phyloP scores from a whole-genome alignment of 163 green algal species.

The Chloroidium sp. region DNA sequence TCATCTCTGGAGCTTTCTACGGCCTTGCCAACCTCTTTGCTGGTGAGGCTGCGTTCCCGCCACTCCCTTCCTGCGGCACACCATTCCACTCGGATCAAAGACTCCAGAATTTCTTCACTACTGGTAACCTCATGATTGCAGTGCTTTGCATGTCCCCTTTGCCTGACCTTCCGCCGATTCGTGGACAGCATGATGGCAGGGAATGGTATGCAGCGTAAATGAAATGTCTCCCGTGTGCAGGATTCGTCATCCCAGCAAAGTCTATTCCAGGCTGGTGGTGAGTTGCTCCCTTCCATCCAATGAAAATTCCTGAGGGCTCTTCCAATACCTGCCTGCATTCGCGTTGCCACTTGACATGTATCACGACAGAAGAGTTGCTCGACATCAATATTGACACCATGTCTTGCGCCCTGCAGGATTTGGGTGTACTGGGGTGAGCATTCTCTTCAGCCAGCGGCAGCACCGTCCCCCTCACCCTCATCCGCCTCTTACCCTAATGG shows the following conservation, averaged over 20 bases:
- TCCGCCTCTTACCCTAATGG: no score
- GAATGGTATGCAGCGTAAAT: background rate
- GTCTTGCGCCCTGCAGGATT: background rate
- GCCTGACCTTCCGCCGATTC: background rate
- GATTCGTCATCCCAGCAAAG: slow-evolving; percentile 16
- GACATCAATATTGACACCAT: background rate
- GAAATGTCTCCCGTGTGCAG: background rate
- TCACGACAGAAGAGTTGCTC: no score
- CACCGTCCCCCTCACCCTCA: no score
- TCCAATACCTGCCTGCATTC: no score
- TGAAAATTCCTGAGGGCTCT: background rate
- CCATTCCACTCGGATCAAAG: background rate
- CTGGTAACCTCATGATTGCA: background rate
- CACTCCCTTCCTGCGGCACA: background rate
- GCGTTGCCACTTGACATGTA: no score
- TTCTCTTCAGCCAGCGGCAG: slow-evolving; percentile 7
- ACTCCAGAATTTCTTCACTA: background rate
- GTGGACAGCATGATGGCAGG: background rate
- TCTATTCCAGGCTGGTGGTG: slow-evolving; percentile 18
- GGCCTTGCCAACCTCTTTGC: slow-evolving; percentile 3
- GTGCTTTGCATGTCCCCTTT: background rate
- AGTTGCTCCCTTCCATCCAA: slow-evolving; percentile 22
- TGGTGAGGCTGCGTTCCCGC: background rate
- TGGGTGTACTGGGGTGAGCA: background rate
- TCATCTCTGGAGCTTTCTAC: slow-evolving; percentile 46